Evolutionary conservation across 2,329 filamentous ascomycete species (phyloP), one percentile per base, ranked within the genome.

Genomic region (Ceratocystiopsis minuta): DNA sequence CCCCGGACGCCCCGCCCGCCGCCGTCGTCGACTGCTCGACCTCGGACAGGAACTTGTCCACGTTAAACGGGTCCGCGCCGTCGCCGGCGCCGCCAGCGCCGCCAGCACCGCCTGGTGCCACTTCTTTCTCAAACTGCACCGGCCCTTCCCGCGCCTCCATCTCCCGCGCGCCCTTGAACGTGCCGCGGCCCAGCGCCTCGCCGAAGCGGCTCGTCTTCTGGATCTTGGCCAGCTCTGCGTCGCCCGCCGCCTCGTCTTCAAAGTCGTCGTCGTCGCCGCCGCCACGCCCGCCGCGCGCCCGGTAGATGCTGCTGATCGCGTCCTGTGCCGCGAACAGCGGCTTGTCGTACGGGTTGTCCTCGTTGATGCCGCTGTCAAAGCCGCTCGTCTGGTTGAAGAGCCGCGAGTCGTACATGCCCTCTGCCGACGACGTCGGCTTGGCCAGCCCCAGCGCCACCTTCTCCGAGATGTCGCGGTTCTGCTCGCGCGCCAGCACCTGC

Each of bases 261-360:
- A 85, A 83, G 39, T 78, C 80, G 0, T 80, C 88, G 1, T 73
- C 79, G 36, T 80, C 85, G 15, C 75, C 78, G 38, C 85, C 84
- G 39, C 78, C 80, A 53, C 79, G 74, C 43, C 79, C 77, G 18
- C 80, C 74, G 17, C 73, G 73, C 1, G 88, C 85, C 32, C 86
- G 73, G 60, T 98, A 98, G 50, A 98, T 96, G 57, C 79, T 88
- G 62, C 75, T 90, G 53, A 95, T 85, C 10, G 85, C 88, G 55
- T 96, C 88, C 57, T 95, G 86, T 14, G 90, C 88, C 1, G 87
- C 87, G 57, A 98, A 98, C 9, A 98, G 66, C 16, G 90, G 90
- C 62, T 96, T 96, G 59, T 96, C 90, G 63, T 96, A 98, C 0
- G 79, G 77, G 55, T 98, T 90, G 58, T 98, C 90, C 59, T 98